Conservation (phyloP, 164 flowering plant species). For the Magnolia kwangsiensis region DNA sequence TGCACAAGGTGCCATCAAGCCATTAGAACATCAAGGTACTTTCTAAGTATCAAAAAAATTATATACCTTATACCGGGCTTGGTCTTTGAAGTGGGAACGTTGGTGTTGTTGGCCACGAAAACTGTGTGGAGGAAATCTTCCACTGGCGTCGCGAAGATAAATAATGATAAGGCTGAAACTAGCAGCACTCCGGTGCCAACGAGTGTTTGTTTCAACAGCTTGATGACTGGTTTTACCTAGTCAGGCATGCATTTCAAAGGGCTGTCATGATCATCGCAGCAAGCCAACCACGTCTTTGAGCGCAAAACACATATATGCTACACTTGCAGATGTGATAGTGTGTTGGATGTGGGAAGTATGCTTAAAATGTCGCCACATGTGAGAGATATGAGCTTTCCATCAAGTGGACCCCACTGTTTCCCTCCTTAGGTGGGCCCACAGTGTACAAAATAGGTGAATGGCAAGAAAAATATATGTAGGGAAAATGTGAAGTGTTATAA, state of each 20-base stretch:
- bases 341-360: too few relatives aligned
- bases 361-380: too few relatives aligned
- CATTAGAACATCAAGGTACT: slow-evolving; percentile 4
- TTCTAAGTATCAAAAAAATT: background rate
- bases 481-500: too few relatives aligned
- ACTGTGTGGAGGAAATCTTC: slow-evolving; percentile 53
- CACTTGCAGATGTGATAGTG: background rate
- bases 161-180: slow-evolving; percentile 56
- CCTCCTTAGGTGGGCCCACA: too few relatives aligned
- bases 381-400: too few relatives aligned
- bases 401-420: too few relatives aligned
- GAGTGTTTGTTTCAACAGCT: slow-evolving; percentile 85
- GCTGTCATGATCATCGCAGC: background rate
- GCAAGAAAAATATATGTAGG: too few relatives aligned
- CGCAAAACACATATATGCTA: background rate
- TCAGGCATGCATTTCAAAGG: slow-evolving; percentile 4
- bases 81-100: slow-evolving; percentile 32
- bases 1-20: background rate
- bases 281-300: background rate
- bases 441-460: too few relatives aligned
- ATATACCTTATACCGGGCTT: slow-evolving; percentile 54
- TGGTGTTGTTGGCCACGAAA: slow-evolving; percentile 28
- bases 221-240: slow-evolving; percentile 91
- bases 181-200: slow-evolving; percentile 86
- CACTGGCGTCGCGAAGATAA: slow-evolving; percentile 75